Evolutionary conservation across 805 yeast species (phyloP).

Genomic region (Pichia kluyveri): DNA sequence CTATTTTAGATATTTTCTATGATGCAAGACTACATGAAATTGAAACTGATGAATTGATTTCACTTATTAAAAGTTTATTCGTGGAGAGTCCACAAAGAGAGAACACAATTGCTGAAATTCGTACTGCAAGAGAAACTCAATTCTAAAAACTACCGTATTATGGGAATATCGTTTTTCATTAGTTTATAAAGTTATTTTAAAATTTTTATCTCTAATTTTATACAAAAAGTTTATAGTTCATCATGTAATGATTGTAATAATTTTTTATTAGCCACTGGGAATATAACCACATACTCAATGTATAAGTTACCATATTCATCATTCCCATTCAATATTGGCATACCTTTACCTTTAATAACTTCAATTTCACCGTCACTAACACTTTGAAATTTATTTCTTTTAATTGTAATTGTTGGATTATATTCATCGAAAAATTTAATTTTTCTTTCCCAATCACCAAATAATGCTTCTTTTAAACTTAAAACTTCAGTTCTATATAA

Average conservation of each 20-base stretch:
- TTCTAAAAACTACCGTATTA: background rate
- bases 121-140: constrained; percentile 29
- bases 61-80: constrained; percentile 34
- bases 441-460: constrained; percentile 74
- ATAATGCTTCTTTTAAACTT: constrained; percentile 58
- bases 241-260: constrained; percentile 18
- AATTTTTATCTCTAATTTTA: background rate
- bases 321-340: constrained; percentile 57
- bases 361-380: constrained; percentile 68
- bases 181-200: background rate
- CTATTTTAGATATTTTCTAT: constrained; percentile 40
- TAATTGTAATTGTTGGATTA: constrained; percentile 34
- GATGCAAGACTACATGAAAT: constrained; percentile 44
- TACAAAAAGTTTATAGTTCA: constrained; percentile 17
- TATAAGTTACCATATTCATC: constrained; percentile 47
- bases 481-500: constrained; percentile 77
- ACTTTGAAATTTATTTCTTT: constrained; percentile 41
- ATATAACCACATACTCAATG: constrained; percentile 39
- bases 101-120: constrained; percentile 36
- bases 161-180: no score
- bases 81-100: constrained; percentile 38
- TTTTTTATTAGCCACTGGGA: constrained; percentile 30
- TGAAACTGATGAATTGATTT: constrained; percentile 36
- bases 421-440: constrained; percentile 60
- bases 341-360: constrained; percentile 64